Conservation (phyloP, 2,329 filamentous ascomycete species). For the Uncinocarpus reesii region DNA sequence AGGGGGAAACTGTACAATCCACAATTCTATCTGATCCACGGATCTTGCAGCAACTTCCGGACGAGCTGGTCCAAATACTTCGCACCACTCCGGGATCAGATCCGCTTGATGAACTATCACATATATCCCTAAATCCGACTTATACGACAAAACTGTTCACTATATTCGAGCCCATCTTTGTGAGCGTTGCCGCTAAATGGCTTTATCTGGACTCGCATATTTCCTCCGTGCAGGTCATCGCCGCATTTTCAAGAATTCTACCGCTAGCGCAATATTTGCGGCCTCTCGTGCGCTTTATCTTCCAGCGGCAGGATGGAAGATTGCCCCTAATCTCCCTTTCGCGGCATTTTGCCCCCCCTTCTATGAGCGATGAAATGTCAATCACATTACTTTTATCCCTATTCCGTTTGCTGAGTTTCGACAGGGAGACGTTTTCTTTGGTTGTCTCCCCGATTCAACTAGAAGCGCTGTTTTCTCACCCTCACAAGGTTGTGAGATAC, state of each 20-base stretch:
- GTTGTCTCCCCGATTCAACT: slow-evolving; percentile 57
- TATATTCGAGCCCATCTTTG: slow-evolving; percentile 63
- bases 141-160: slow-evolving; percentile 49
- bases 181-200: slow-evolving; percentile 78
- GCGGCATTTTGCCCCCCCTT: slow-evolving; percentile 23
- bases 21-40: slow-evolving; percentile 46
- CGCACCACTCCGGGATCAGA: slow-evolving; percentile 46
- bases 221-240: slow-evolving; percentile 42
- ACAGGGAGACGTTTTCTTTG: slow-evolving; percentile 56
- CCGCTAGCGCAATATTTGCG: slow-evolving; percentile 73
- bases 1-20: slow-evolving; percentile 32
- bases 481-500: slow-evolving; percentile 56
- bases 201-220: slow-evolving; percentile 33
- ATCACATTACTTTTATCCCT: slow-evolving; percentile 52
- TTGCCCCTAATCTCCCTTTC: slow-evolving; percentile 27
- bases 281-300: slow-evolving; percentile 53
- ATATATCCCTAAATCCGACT: slow-evolving; percentile 57
- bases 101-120: slow-evolving; percentile 59
- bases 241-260: slow-evolving; percentile 67
- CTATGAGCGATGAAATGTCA: slow-evolving; percentile 32
- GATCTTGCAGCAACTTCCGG: slow-evolving; percentile 52
- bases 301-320: slow-evolving; percentile 26
- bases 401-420: slow-evolving; percentile 70
- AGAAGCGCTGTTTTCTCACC: slow-evolving; percentile 55
- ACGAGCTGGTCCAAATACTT: slow-evolving; percentile 59